Conservation (phyloP, 345 rosid genomes). For the Eutrema yunnanense region DNA sequence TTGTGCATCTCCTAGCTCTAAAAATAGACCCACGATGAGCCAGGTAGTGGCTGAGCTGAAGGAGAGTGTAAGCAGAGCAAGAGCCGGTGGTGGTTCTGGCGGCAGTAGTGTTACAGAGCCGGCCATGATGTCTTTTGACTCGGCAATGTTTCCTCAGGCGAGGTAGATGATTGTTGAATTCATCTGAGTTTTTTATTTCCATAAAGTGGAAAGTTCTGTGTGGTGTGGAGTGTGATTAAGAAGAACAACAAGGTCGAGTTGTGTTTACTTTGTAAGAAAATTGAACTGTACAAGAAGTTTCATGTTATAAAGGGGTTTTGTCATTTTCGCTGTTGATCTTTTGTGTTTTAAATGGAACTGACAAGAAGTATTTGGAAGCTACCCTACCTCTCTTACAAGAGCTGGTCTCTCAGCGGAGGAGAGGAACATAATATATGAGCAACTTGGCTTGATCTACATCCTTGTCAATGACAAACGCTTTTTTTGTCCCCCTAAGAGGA, state of each 20-base stretch:
- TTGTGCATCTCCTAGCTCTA: constrained; percentile 24
- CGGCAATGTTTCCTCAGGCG: constrained; percentile 27
- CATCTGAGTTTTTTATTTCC: neutral
- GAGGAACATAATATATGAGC: too few species aligned
- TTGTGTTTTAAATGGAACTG: too few species aligned
- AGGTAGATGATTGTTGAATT: constrained; percentile 11
- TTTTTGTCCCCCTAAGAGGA: too few species aligned
- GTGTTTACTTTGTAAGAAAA: neutral
- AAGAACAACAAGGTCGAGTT: neutral
- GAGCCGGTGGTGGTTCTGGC: constrained; percentile 7
- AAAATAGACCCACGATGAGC: constrained; percentile 39
- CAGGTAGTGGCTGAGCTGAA: constrained; percentile 34
- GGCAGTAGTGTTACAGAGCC: constrained; percentile 11
- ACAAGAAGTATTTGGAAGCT: neutral
- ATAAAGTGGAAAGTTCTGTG: neutral
- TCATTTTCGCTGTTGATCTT: neutral
- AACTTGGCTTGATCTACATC: too few species aligned
- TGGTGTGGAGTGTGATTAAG: constrained; percentile 3
- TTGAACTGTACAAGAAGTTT: neutral
- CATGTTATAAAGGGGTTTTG: neutral
- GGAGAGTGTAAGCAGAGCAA: constrained; percentile 29
- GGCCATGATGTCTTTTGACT: neutral
- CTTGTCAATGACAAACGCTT: too few species aligned
- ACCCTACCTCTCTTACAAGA: too few species aligned
- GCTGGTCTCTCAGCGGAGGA: too few species aligned